A percentile compares a stretch with the other conserved stretches of the same genome.
These are phyloP conservation scores for Leishmania aethiopica DNA, from an alignment of 208 protist genomes.

Conservation along the genomic window DNA sequence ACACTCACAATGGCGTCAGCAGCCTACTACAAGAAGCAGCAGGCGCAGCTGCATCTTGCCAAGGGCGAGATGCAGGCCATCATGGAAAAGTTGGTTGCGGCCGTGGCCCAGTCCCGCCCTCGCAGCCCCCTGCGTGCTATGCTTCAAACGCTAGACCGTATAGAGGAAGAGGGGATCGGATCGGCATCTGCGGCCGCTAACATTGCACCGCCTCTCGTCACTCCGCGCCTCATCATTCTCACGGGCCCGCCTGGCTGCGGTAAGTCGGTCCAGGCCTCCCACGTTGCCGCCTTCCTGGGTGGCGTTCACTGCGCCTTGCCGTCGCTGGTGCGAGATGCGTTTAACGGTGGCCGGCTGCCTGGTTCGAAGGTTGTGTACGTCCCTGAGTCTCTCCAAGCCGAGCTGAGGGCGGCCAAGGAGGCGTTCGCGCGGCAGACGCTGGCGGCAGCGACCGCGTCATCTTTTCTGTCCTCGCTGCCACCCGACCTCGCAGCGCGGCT, in stretches of 20 bases:
- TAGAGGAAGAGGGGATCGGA: constrained; percentile 15
- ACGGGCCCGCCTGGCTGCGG: constrained; percentile 3
- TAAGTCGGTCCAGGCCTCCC: constrained; percentile 11
- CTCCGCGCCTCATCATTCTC: constrained; percentile 9
- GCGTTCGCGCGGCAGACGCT: background rate
- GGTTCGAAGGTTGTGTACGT: constrained; percentile 18
- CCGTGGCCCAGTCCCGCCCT: constrained; percentile 35
- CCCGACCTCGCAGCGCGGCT: constrained; percentile 31
- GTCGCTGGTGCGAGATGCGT: constrained; percentile 28
- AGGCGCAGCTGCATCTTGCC: constrained; percentile 37
- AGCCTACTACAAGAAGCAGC: constrained; percentile 41
- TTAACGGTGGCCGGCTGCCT: constrained; percentile 15
- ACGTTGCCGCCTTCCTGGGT: background rate
- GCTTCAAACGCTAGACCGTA: constrained; percentile 38
- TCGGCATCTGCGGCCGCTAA: background rate
- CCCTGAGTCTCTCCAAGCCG: constrained; percentile 28
- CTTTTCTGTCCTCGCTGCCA: constrained; percentile 10
- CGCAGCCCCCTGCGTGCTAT: constrained; percentile 29
- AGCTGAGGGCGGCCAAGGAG: constrained; percentile 14
- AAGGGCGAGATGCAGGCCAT: constrained; percentile 37
- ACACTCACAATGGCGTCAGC: constrained; percentile 31
- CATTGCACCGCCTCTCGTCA: background rate
- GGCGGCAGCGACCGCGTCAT: background rate
- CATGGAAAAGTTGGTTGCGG: constrained; percentile 35
- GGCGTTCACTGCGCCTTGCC: constrained; percentile 17